Percentiles rank a stretch among this genome's conserved stretches.
phyloP scores from a whole-genome alignment of 2,329 filamentous ascomycete species.

The Venturia pyrina region DNA sequence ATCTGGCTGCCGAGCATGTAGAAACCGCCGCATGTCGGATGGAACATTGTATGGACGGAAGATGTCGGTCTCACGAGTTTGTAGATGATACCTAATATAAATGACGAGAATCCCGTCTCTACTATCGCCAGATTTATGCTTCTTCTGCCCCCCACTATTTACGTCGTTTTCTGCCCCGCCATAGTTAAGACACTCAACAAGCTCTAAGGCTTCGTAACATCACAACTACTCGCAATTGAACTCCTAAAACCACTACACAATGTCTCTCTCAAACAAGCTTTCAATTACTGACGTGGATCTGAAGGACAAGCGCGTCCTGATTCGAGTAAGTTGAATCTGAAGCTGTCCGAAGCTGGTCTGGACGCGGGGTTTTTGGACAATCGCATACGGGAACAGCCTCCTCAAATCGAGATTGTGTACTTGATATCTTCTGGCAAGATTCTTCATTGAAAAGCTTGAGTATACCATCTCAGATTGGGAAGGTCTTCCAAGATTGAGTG shows the following conservation, averaged over 20 bases:
- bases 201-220: neutral
- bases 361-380: neutral
- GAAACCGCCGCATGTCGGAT: neutral
- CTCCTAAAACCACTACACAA: conserved; percentile 34
- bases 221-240: neutral
- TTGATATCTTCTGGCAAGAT: neutral
- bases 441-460: neutral
- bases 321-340: conserved; percentile 59
- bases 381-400: neutral
- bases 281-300: conserved; percentile 93
- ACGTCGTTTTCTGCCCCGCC: neutral
- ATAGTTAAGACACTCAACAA: neutral
- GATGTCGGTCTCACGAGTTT: neutral
- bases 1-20: neutral
- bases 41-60: neutral
- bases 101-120: neutral
- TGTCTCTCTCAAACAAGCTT: conserved; percentile 99
- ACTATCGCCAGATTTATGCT: neutral
- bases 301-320: conserved; percentile 96
- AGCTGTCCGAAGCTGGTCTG: neutral
- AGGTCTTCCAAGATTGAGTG: neutral
- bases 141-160: neutral
- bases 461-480: neutral
- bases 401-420: neutral
- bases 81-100: neutral